Percentiles rank a stretch among this genome's conserved stretches.
These are phyloP conservation scores for Mallotus repandus DNA, from an alignment of 441 rosid species.

Conservation along the genomic window DNA sequence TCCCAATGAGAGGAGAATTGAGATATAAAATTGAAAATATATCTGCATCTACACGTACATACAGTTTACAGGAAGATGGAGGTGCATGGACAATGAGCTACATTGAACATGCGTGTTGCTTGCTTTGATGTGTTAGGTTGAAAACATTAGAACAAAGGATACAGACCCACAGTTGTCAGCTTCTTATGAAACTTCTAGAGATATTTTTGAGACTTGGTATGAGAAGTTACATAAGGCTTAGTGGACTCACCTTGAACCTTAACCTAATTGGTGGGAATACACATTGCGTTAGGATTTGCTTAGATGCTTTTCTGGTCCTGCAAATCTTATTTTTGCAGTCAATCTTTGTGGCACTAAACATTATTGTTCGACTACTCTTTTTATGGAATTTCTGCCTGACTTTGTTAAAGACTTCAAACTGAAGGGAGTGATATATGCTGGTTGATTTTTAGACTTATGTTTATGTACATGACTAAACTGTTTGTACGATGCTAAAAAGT, in stretches of 20 bases:
- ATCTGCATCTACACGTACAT: neutral
- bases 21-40: no score
- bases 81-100: neutral
- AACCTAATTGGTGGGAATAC: neutral
- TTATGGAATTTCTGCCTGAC: neutral
- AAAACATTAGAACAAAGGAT: neutral
- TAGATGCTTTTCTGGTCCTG: neutral
- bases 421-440: neutral
- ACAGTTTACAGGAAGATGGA: neutral
- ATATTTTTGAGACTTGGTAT: neutral
- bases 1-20: neutral
- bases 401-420: slow-evolving; percentile 3
- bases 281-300: neutral
- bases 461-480: neutral
- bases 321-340: neutral
- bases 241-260: neutral
- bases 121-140: neutral
- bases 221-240: neutral
- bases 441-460: neutral
- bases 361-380: neutral
- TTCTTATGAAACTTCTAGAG: neutral
- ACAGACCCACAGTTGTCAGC: neutral
- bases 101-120: neutral
- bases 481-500: neutral
- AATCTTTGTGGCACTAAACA: neutral